Evolutionary conservation across 2,329 filamentous ascomycete species (phyloP).

Genomic region (Knoxdaviesia proteae): DNA sequence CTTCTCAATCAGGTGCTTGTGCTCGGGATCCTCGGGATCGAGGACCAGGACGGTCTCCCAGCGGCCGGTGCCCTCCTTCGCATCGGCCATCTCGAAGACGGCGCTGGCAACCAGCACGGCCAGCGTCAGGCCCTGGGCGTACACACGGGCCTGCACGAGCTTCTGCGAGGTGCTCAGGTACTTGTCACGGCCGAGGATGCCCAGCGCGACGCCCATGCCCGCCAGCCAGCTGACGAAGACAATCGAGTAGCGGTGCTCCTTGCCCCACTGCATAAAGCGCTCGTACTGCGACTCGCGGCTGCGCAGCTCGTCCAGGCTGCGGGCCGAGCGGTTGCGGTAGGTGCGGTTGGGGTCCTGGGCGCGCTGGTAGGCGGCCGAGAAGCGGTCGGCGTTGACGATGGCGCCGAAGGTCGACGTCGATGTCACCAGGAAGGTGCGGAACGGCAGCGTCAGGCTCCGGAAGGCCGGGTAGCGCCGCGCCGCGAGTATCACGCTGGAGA

Average conservation of each 20-base stretch:
- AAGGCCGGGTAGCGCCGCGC: slow-evolving; percentile 56
- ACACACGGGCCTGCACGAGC: slow-evolving; percentile 83
- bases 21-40: slow-evolving; percentile 63
- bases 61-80: slow-evolving; percentile 50
- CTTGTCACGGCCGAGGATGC: slow-evolving; percentile 56
- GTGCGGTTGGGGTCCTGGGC: slow-evolving; percentile 43
- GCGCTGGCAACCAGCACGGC: slow-evolving; percentile 67
- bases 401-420: slow-evolving; percentile 66
- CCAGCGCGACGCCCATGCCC: slow-evolving; percentile 55
- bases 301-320: slow-evolving; percentile 31
- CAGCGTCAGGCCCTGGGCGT: slow-evolving; percentile 75
- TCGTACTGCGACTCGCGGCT: slow-evolving; percentile 34
- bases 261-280: slow-evolving; percentile 50
- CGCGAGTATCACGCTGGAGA: slow-evolving; percentile 45
- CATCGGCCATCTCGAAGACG: slow-evolving; percentile 62
- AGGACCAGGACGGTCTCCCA: slow-evolving; percentile 73
- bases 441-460: slow-evolving; percentile 64
- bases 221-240: slow-evolving; percentile 67
- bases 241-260: slow-evolving; percentile 68
- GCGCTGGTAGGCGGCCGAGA: slow-evolving; percentile 42
- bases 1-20: slow-evolving; percentile 72
- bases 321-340: slow-evolving; percentile 44
- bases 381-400: slow-evolving; percentile 73
- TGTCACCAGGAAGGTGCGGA: slow-evolving; percentile 76
- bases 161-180: slow-evolving; percentile 63